Percentiles rank a stretch among this genome's conserved stretches.
Conservation (phyloP, 306 rosid genomes). For the Psophocarpus tetragonolobus region DNA sequence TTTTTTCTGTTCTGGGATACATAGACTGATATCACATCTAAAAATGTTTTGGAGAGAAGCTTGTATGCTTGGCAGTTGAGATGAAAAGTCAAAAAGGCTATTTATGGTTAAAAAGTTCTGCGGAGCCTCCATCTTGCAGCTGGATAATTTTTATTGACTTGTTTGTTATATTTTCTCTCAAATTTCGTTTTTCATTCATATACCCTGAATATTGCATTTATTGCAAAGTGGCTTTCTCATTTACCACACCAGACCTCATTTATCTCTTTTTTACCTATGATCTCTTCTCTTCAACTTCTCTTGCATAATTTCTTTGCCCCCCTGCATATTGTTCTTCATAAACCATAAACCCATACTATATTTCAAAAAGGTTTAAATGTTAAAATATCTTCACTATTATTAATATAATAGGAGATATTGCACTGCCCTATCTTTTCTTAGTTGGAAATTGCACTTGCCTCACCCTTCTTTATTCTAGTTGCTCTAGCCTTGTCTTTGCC, state of each 20-base stretch:
- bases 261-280: not conserved
- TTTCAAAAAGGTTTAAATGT: not conserved
- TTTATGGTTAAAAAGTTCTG: not conserved
- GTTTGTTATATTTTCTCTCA: not conserved
- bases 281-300: not conserved
- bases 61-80: not conserved
- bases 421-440: not conserved
- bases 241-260: not conserved
- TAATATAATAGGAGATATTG: not conserved
- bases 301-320: not conserved
- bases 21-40: not conserved
- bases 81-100: not conserved
- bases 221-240: not conserved
- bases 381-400: not conserved
- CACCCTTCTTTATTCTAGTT: too few species aligned
- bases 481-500: too few species aligned
- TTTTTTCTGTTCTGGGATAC: conserved; percentile 6
- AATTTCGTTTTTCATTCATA: not conserved
- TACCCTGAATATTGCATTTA: not conserved
- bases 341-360: not conserved
- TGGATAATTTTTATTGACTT: not conserved
- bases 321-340: not conserved
- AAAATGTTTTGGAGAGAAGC: not conserved
- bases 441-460: too few species aligned
- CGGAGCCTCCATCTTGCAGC: not conserved